Percentiles rank a stretch among this genome's conserved stretches.
These are phyloP conservation scores for Skeletonema marinoi DNA, from an alignment of 108 stramenopile genomes.

Conservation along the genomic window DNA sequence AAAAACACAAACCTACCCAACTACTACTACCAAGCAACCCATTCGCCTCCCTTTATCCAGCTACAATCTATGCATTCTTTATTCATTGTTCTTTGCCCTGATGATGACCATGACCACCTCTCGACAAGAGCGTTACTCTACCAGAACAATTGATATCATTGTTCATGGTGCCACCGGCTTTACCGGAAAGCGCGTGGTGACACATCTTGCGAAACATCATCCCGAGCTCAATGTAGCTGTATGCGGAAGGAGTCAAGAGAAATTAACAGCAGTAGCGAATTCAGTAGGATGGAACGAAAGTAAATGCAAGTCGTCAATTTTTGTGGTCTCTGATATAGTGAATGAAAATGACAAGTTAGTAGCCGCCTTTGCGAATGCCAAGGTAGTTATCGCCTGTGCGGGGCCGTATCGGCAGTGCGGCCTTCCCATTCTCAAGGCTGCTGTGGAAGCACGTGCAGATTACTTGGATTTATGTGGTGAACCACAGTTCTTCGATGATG, in stretches of 20 bases:
- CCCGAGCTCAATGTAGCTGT: constrained; percentile 16
- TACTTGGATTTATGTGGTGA: constrained; percentile 50
- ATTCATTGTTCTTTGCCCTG: too few relatives aligned
- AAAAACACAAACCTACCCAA: too few relatives aligned
- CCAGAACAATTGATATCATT: constrained; percentile 19
- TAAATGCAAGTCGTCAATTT: neutral
- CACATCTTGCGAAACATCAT: constrained; percentile 3
- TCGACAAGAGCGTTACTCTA: constrained; percentile 1
- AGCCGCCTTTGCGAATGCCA: constrained; percentile 15
- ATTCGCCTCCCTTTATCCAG: too few relatives aligned
- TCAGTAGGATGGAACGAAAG: constrained; percentile 20
- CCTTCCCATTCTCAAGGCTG: constrained; percentile 19
- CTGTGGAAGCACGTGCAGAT: constrained; percentile 37
- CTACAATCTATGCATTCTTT: neutral
- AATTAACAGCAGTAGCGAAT: constrained; percentile 8
- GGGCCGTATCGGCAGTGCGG: constrained; percentile 48
- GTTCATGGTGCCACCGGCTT: constrained; percentile 30
- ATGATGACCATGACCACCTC: neutral
- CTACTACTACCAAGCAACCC: too few relatives aligned
- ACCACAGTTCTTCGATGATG: constrained; percentile 50
- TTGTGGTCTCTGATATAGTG: constrained; percentile 4
- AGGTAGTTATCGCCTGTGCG: constrained; percentile 40
- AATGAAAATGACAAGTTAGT: constrained; percentile 2
- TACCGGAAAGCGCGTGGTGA: constrained; percentile 19
- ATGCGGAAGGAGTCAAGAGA: constrained; percentile 9